Conservation (phyloP, 2,329 filamentous ascomycete species). For the Botrytis cinerea region DNA sequence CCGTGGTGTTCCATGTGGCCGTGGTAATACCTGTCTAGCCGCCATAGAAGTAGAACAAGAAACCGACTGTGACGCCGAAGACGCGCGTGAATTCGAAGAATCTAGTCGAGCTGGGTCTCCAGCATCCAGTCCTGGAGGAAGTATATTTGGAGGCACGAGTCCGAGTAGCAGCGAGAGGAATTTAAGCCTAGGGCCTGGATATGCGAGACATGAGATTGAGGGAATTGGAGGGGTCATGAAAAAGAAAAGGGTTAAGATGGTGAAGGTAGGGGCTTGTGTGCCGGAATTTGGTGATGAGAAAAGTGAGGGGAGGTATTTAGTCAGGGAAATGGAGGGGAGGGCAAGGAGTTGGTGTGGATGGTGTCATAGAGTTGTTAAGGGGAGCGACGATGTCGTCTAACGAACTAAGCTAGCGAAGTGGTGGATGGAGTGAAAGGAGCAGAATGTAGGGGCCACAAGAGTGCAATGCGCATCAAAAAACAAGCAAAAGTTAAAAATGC, state of each 20-base stretch:
- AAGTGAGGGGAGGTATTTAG: slow-evolving; percentile 64
- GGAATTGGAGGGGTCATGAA: slow-evolving; percentile 88
- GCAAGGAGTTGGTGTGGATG: slow-evolving; percentile 88
- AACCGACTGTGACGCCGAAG: slow-evolving; percentile 80
- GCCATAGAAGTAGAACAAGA: slow-evolving; percentile 79
- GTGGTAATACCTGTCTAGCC: slow-evolving; percentile 74
- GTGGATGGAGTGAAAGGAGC: neutral
- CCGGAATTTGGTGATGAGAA: slow-evolving; percentile 82
- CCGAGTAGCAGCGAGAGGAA: slow-evolving; percentile 29
- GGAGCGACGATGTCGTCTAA: slow-evolving; percentile 48
- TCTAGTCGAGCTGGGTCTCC: slow-evolving; percentile 30
- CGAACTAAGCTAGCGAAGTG: slow-evolving; percentile 8
- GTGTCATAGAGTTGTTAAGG: slow-evolving; percentile 77
- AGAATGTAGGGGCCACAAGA: neutral
- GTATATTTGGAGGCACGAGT: slow-evolving; percentile 19
- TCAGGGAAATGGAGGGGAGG: slow-evolving; percentile 66
- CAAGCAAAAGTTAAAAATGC: neutral
- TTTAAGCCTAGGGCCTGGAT: slow-evolving; percentile 62
- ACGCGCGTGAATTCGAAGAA: slow-evolving; percentile 49
- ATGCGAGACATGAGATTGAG: slow-evolving; percentile 84
- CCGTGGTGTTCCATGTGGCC: slow-evolving; percentile 84
- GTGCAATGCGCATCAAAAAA: neutral
- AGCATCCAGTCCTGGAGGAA: slow-evolving; percentile 31
- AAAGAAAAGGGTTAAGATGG: slow-evolving; percentile 80
- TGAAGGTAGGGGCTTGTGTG: slow-evolving; percentile 80